Conservation (phyloP, 352 stramenopile genomes). For the Globisporangium splendens region DNA sequence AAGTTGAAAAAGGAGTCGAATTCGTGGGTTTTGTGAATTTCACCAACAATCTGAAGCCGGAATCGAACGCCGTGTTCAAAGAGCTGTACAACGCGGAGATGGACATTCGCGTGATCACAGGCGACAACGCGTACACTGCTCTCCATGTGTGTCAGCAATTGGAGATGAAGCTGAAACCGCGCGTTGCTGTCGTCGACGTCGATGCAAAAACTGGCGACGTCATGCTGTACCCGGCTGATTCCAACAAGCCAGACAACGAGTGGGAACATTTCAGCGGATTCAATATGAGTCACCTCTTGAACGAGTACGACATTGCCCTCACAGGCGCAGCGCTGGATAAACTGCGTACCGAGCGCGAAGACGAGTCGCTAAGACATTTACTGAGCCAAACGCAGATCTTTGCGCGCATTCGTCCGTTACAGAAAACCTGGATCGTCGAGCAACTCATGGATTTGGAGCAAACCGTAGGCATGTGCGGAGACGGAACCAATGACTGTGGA, state of each 20-base stretch:
- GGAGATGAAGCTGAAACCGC: conserved; percentile 61
- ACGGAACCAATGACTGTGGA: conserved; percentile 87
- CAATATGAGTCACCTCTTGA: conserved; percentile 30
- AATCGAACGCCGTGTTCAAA: conserved; percentile 76
- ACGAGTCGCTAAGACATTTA: conserved; percentile 35
- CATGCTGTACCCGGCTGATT: conserved; percentile 29
- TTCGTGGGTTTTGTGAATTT: conserved; percentile 91
- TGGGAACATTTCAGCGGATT: conserved; percentile 51
- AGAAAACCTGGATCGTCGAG: conserved; percentile 80
- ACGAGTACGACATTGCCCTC: conserved; percentile 55
- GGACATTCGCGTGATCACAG: conserved; percentile 86
- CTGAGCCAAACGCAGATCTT: conserved; percentile 68
- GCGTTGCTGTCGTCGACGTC: conserved; percentile 55
- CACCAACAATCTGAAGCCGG: conserved; percentile 85
- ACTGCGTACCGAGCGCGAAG: conserved; percentile 23
- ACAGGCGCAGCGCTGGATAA: conserved; percentile 63
- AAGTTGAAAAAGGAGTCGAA: conserved; percentile 69
- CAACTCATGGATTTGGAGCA: conserved; percentile 54
- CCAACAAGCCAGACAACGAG: conserved; percentile 10
- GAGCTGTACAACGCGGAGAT: conserved; percentile 74
- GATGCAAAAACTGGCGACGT: conserved; percentile 33
- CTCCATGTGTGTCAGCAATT: conserved; percentile 70
- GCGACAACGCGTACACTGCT: conserved; percentile 79
- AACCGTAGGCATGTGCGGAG: conserved; percentile 68
- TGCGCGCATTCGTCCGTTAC: conserved; percentile 60